Percentiles rank a stretch among this genome's conserved stretches.
phyloP scores from a whole-genome alignment of 139 green algal genomes.

The Micromonas pusilla region DNA sequence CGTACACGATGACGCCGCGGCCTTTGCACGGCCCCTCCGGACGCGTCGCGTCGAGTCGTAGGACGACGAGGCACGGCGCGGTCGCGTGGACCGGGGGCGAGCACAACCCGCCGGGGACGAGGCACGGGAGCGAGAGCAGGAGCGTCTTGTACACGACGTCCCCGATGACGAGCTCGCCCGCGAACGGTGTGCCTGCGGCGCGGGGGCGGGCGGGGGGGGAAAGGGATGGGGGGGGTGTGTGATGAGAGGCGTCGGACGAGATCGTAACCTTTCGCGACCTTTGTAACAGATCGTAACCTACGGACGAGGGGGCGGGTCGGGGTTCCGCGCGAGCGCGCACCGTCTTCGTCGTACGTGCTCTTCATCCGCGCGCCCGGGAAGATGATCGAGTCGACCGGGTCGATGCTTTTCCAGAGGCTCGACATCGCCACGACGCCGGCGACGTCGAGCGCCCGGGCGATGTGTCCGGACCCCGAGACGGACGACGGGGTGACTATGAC shows the following conservation, averaged over 20 bases:
- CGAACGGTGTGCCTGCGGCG: neutral
- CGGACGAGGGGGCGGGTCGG: conserved; percentile 1
- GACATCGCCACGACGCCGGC: too few species aligned
- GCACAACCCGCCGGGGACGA: neutral
- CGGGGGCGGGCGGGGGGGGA: too few species aligned
- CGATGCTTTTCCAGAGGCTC: neutral
- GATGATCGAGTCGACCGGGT: neutral
- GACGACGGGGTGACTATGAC: too few species aligned
- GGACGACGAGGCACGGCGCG: neutral
- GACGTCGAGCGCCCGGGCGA: too few species aligned
- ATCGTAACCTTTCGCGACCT: too few species aligned
- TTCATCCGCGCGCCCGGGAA: neutral
- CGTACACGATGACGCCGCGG: neutral
- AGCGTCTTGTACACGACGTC: neutral
- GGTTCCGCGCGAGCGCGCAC: neutral
- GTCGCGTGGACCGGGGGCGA: neutral
- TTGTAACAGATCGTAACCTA: too few species aligned
- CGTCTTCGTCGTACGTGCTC: neutral
- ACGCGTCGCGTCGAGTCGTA: neutral
- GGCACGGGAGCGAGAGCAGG: neutral
- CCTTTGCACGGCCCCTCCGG: neutral
- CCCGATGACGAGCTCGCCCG: neutral
- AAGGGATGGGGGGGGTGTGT: too few species aligned
- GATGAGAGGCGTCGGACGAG: too few species aligned
- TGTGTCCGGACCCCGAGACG: too few species aligned